These are phyloP conservation scores for Hydnum rufescens DNA, from an alignment of 768 basidiomycete genomes.

Conservation along the genomic window DNA sequence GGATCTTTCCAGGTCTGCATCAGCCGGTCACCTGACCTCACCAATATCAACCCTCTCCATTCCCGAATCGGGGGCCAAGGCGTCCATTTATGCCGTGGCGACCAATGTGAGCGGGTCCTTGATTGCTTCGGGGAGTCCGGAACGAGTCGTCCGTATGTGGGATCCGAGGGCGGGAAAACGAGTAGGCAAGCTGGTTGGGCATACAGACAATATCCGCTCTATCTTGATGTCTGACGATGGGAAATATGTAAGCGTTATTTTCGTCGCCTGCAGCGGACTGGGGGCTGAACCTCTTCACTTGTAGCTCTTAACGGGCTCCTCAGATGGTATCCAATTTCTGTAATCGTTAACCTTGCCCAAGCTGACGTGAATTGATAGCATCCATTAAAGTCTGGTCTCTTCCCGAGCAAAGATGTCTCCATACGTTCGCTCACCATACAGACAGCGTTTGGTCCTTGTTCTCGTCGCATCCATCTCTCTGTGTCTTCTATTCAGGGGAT, in stretches of 20 bases:
- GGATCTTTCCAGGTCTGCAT: slow-evolving; percentile 40
- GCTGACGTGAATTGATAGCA: slow-evolving; percentile 19
- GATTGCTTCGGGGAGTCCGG: slow-evolving; percentile 80
- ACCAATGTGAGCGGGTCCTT: slow-evolving; percentile 60
- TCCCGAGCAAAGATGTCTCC: slow-evolving; percentile 64
- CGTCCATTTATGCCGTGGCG: slow-evolving; percentile 57
- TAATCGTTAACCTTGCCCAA: slow-evolving; percentile 8
- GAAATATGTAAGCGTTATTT: slow-evolving; percentile 46
- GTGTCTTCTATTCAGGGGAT: slow-evolving; percentile 88
- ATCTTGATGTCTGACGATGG: slow-evolving; percentile 81
- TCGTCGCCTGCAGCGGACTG: slow-evolving; percentile 6
- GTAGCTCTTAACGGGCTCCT: slow-evolving; percentile 65
- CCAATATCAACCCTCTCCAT: slow-evolving; percentile 48
- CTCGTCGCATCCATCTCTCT: slow-evolving; percentile 71
- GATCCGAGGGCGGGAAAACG: slow-evolving; percentile 75
- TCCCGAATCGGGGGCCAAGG: slow-evolving; percentile 41
- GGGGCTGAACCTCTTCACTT: background rate
- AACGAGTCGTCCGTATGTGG: slow-evolving; percentile 80
- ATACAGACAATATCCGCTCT: slow-evolving; percentile 90
- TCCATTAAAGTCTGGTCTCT: slow-evolving; percentile 94
- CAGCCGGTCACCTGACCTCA: slow-evolving; percentile 14
- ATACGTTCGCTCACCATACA: slow-evolving; percentile 90
- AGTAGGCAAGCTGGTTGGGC: slow-evolving; percentile 74
- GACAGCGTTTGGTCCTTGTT: slow-evolving; percentile 81
- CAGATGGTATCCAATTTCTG: no score